Percentiles rank a stretch among this genome's conserved stretches.
Conservation (phyloP, 2,329 filamentous ascomycete species). For the Hymenoscyphus repandus region DNA sequence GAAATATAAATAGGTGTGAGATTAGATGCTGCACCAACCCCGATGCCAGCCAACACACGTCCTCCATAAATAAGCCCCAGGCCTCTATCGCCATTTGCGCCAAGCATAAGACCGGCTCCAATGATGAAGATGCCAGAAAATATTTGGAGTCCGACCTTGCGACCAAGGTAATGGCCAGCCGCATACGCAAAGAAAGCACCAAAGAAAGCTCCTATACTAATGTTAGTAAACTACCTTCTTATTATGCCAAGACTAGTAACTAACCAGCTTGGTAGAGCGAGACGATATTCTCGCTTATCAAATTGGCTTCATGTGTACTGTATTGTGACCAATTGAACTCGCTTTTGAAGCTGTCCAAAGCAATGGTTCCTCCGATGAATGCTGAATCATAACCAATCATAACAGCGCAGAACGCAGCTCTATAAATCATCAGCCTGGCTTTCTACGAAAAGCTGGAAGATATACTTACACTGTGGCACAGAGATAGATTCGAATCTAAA, state of each 20-base stretch:
- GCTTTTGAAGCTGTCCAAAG: constrained; percentile 59
- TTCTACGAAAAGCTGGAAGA: no score
- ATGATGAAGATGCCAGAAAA: constrained; percentile 60
- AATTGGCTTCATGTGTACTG: constrained; percentile 38
- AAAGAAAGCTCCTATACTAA: no score
- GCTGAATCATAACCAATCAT: constrained; percentile 60
- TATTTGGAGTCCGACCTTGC: constrained; percentile 57
- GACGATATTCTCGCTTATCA: constrained; percentile 69
- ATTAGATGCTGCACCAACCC: constrained; percentile 57
- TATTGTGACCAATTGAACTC: constrained; percentile 57
- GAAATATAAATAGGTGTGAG: constrained; percentile 59
- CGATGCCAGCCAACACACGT: constrained; percentile 57
- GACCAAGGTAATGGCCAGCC: constrained; percentile 60
- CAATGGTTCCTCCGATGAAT: constrained; percentile 73
- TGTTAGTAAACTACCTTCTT: no score
- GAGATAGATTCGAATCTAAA: constrained; percentile 17
- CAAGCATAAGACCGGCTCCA: constrained; percentile 68
- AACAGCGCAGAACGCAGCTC: constrained; percentile 53
- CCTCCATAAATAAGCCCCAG: constrained; percentile 58
- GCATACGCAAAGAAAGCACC: constrained; percentile 64
- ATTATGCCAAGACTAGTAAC: no score
- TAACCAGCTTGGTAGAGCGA: constrained; percentile 75
- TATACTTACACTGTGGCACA: constrained; percentile 49
- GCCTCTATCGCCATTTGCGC: constrained; percentile 52
- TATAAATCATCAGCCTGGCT: no score